These are phyloP conservation scores for Candida vartiovaarae DNA, from an alignment of 805 yeast genomes.

Conservation along the genomic window DNA sequence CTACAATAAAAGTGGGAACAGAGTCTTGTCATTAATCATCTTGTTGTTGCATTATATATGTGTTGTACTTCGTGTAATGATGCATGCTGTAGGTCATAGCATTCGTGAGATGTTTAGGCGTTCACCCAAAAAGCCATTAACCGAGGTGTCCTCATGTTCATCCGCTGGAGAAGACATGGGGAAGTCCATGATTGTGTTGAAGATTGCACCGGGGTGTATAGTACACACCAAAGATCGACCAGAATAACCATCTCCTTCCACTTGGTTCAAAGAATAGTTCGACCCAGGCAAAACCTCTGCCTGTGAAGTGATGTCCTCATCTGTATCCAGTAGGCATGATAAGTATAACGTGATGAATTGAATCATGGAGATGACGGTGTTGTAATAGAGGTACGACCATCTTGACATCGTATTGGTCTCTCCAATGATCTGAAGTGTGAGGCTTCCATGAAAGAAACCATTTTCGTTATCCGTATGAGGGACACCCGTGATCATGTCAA, in stretches of 20 bases:
- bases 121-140: constrained; percentile 9
- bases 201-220: constrained; percentile 28
- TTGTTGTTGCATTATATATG: neutral
- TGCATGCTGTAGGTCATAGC: neutral
- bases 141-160: constrained; percentile 3
- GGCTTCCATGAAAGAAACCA: constrained; percentile 27
- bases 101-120: constrained; percentile 4
- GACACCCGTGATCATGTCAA: constrained; percentile 31
- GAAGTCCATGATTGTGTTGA: constrained; percentile 17
- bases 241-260: constrained; percentile 37
- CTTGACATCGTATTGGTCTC: constrained; percentile 30
- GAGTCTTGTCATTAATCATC: too few relatives aligned
- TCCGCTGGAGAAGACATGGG: constrained; percentile 3
- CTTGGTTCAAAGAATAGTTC: constrained; percentile 14
- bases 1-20: too few relatives aligned
- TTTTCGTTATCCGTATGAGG: constrained; percentile 3
- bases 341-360: constrained; percentile 28
- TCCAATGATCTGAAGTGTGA: constrained; percentile 40
- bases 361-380: constrained; percentile 23
- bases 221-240: constrained; percentile 33
- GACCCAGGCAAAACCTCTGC: constrained; percentile 23
- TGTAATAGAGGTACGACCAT: constrained; percentile 23
- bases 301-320: constrained; percentile 22
- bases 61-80: neutral
- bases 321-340: constrained; percentile 25